These are phyloP conservation scores for Colletotrichum costaricense DNA, from an alignment of 2,329 filamentous ascomycete species.

Conservation along the genomic window DNA sequence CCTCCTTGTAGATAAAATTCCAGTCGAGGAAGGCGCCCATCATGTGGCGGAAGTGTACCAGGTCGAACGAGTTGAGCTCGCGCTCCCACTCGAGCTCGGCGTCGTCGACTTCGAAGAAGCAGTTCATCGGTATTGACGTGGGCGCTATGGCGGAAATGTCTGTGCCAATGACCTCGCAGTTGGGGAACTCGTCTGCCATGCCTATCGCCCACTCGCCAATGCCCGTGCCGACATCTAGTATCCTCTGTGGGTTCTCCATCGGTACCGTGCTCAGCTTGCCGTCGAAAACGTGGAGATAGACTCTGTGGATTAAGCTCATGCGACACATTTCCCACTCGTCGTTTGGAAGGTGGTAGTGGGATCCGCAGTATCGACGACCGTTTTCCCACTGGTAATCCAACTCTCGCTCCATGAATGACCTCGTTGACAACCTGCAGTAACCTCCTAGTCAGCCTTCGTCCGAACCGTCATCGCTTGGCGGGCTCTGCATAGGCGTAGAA, in stretches of 20 bases:
- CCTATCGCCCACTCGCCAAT: conserved; percentile 64
- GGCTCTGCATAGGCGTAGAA: too few species aligned
- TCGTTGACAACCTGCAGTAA: conserved; percentile 54
- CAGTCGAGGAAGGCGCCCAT: conserved; percentile 68
- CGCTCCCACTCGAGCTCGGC: conserved; percentile 69
- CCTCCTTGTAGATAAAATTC: conserved; percentile 64
- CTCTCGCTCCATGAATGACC: conserved; percentile 61
- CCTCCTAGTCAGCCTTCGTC: conserved; percentile 33
- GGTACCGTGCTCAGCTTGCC: conserved; percentile 57
- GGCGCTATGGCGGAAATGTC: conserved; percentile 70
- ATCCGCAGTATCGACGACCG: conserved; percentile 70
- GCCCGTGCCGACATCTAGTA: conserved; percentile 70
- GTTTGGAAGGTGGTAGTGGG: conserved; percentile 72
- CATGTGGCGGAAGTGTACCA: conserved; percentile 68
- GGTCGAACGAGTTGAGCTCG: conserved; percentile 61
- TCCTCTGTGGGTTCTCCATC: conserved; percentile 50
- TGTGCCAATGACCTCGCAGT: conserved; percentile 68
- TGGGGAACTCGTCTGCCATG: conserved; percentile 64
- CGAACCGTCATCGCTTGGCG: conserved; percentile 16
- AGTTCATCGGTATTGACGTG: conserved; percentile 66
- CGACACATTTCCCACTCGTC: conserved; percentile 74
- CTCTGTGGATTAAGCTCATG: conserved; percentile 70
- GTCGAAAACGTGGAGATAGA: conserved; percentile 65
- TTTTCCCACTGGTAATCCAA: conserved; percentile 70
- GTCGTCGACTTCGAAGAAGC: conserved; percentile 70